Percentiles rank a stretch among this genome's conserved stretches.
phyloP scores from a whole-genome alignment of 805 yeast genomes.

The Wickerhamomyces chaumierensis region DNA sequence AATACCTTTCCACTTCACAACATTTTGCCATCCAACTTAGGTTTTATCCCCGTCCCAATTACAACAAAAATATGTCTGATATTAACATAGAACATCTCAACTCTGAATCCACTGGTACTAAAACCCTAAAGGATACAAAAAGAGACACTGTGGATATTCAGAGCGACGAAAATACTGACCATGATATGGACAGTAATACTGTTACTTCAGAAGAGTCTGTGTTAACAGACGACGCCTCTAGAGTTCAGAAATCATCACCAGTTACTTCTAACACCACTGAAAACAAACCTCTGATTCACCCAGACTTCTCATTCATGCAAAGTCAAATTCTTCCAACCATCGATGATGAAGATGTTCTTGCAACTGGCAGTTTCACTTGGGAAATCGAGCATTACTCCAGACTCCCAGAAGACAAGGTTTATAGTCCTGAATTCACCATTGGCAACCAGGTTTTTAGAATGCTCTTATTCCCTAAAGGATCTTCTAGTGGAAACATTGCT shows the following conservation, averaged over 20 bases:
- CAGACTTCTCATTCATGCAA: constrained; percentile 6
- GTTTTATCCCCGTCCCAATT: background rate
- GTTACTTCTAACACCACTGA: background rate
- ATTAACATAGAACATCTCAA: too few relatives aligned
- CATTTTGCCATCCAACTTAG: background rate
- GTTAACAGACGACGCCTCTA: background rate
- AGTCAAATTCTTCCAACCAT: constrained; percentile 15
- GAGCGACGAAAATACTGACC: too few relatives aligned
- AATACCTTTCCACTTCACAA: too few relatives aligned
- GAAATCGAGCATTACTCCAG: constrained; percentile 21
- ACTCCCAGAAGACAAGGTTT: constrained; percentile 18
- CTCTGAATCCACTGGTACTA: too few relatives aligned
- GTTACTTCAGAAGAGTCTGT: background rate
- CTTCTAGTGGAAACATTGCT: constrained; percentile 48
- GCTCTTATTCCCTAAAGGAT: constrained; percentile 70
- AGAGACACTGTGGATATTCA: too few relatives aligned
- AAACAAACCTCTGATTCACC: background rate
- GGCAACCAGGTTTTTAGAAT: constrained; percentile 63
- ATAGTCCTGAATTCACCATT: constrained; percentile 36
- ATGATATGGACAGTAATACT: background rate
- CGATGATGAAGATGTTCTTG: constrained; percentile 21
- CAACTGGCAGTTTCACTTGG: constrained; percentile 28
- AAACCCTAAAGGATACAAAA: too few relatives aligned
- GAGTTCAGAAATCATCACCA: background rate
- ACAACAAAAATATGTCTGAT: background rate